Base-by-base conservation (phyloP, 1,139 yeast genomes). In the Taiozyma onychis region DNA sequence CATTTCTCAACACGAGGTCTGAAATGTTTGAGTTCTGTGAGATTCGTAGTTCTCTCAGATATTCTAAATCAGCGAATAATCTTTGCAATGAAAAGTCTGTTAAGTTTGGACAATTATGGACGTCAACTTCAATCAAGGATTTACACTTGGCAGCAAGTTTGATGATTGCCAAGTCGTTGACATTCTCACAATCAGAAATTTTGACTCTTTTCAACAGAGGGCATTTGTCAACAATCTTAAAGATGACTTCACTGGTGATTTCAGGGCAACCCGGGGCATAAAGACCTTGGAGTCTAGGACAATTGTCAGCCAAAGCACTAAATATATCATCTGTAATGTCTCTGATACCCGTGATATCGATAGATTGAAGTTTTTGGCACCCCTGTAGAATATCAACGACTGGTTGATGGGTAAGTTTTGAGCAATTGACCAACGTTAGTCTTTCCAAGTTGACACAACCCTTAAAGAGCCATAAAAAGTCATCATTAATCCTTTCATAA, bases 261-360 rank as follows among this genome's bases (percentile, higher is more conserved):
- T 73, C 70, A 30, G 80, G 80, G 55, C 97, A 90, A 4, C 88
- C 88, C 1, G 96, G 91, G 0, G 95, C 95, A 64, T 91, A 91
- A 45, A 91, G 73, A 1, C 97, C 97, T 68, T 93, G 98, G 46
- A 93, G 73, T 48, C 93, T 72, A 39, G 79, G 78, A 66, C 97
- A 90, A 63, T 80, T 76, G 14, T 66, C 64, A 1, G 97, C 91
- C 58, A 91, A 72, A n/a, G 88, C 81, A 44, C 71, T 59, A 52
- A 90, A 78, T 9, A 90, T 81, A 47, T 77, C 81, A 69, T 91
- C 96, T 13, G 77, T 72, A 30, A 83, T 70, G 56, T 77, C 81
- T 43, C 76, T 76, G n/a, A 89, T 85, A n/a, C 95, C 93, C 0
- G 96, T 85, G 60, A 93, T 76, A 69, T 93, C 99, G 47, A 93